Conservation (phyloP, 768 basidiomycete genomes). For the Rhizopogon vinicolor region DNA sequence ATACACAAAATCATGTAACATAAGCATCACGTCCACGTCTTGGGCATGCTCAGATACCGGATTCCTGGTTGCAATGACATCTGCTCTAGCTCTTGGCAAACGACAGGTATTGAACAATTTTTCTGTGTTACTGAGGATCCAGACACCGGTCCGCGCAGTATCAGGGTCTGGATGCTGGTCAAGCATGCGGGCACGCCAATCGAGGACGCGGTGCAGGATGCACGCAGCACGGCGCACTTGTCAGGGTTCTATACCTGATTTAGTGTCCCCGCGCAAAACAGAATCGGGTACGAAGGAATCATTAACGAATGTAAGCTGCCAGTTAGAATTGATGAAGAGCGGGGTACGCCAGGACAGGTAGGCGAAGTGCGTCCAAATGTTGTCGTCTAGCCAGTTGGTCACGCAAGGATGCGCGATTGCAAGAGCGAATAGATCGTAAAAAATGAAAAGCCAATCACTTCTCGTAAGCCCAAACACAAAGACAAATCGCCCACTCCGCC, state of each 20-base stretch:
- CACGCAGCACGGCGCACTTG: constrained; percentile 84
- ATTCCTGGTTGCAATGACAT: constrained; percentile 52
- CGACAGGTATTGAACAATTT: constrained; percentile 77
- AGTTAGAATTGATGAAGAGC: constrained; percentile 86
- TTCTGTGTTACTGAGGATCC: constrained; percentile 54
- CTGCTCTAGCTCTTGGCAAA: constrained; percentile 63
- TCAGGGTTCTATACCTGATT: constrained; percentile 62
- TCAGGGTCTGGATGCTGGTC: constrained; percentile 72
- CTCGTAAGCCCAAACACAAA: constrained; percentile 18
- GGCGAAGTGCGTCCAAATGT: constrained; percentile 83
- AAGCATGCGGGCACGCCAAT: constrained; percentile 60
- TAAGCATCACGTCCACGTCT: constrained; percentile 46
- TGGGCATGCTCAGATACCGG: constrained; percentile 31
- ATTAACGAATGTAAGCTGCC: constrained; percentile 81
- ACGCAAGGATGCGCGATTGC: constrained; percentile 7
- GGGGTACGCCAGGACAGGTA: constrained; percentile 89
- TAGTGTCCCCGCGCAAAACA: constrained; percentile 18
- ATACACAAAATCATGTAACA: constrained; percentile 79
- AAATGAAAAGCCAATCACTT: constrained; percentile 61
- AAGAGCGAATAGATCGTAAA: constrained; percentile 54
- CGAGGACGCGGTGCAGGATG: constrained; percentile 65
- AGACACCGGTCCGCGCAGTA: constrained; percentile 71
- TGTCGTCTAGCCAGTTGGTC: constrained; percentile 88
- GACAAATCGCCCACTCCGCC: constrained; percentile 11
- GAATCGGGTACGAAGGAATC: constrained; percentile 57